phyloP scores from a whole-genome alignment of 805 yeast genomes.

The Yarrowia divulgata region DNA sequence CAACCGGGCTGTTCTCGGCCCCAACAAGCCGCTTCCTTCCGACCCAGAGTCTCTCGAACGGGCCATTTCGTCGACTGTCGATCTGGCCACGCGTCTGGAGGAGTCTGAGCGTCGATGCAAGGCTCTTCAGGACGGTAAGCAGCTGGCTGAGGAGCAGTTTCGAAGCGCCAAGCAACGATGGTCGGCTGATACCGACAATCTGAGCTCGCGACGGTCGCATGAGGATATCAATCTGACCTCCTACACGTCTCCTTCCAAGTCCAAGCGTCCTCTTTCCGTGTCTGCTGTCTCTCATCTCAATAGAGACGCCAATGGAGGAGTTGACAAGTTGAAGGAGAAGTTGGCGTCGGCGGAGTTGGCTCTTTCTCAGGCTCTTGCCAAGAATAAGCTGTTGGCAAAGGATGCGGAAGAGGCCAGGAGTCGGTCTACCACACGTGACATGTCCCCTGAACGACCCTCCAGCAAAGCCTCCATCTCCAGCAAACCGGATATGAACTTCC shows the following conservation, averaged over 20 bases:
- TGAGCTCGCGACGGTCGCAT: constrained; percentile 14
- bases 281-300: constrained; percentile 33
- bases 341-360: constrained; percentile 17
- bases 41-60: constrained; percentile 41
- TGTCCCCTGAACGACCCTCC: constrained; percentile 22
- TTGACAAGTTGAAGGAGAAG: constrained; percentile 20
- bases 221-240: constrained; percentile 23
- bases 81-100: constrained; percentile 46
- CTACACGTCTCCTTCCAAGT: constrained; percentile 17
- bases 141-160: constrained; percentile 45
- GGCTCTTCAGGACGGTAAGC: constrained; percentile 44
- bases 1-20: constrained; percentile 42
- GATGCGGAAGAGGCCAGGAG: constrained; percentile 16
- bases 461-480: not conserved
- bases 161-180: constrained; percentile 46
- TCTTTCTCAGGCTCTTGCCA: constrained; percentile 16
- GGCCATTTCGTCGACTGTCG: constrained; percentile 57
- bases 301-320: constrained; percentile 24
- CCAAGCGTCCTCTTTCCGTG: constrained; percentile 25
- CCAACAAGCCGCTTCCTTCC: constrained; percentile 16
- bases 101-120: constrained; percentile 48
- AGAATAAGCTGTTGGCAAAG: constrained; percentile 22
- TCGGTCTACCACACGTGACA: not conserved
- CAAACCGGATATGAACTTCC: constrained; percentile 56
- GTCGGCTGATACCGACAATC: constrained; percentile 42